Evolutionary conservation across 257 asterid genomes (phyloP), one percentile per base, ranked within the genome.

Genomic region (Jacaranda copaia): DNA sequence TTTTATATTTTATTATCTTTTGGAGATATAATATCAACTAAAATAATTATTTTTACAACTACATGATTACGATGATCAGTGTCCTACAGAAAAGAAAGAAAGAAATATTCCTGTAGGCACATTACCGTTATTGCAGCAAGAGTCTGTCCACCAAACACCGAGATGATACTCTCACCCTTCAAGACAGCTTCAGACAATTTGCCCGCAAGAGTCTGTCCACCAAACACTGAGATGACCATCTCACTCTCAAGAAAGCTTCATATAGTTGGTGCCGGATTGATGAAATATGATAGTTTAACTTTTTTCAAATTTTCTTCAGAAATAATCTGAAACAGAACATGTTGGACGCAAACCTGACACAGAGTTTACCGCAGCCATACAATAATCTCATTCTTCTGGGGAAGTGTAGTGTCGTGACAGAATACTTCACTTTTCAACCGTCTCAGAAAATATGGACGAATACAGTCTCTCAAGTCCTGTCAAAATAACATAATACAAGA

Each of bases 151-250:
- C n/a, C n/a, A n/a, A n/a, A 91, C 75, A 98, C 92, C 71, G 97
- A 93, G 79, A 95, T 76, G 45, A 95, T 98, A 59, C 93, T 91
- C 87, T 95, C 98, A 81, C 98, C 93, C 61, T n/a, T 95, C 79
- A 92, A 82, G 86, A 95, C 93, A 75, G 99, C 99, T 79, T 88
- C 93, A 83, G n/a, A n/a, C n/a, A n/a, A n/a, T n/a, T n/a, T n/a
- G n/a, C n/a, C 99, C 79, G 99, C 99, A 81, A 95, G 89, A 59
- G 99, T 98, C 4, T 97, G 91, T 18, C 96, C 96, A 80, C 91
- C 99, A 83, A 83, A 91, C 75, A 98, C 92, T 73, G 97, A 93
- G 79, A 95, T 76, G 45, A 95, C 99, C 59, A 93, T 91, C 87
- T 95, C 98, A 81, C 98, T 95, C 61, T 95, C 79, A 92, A 82